Evolutionary conservation across 139 green algal genomes (phyloP).

Genomic region (Coelastrella sp.): DNA sequence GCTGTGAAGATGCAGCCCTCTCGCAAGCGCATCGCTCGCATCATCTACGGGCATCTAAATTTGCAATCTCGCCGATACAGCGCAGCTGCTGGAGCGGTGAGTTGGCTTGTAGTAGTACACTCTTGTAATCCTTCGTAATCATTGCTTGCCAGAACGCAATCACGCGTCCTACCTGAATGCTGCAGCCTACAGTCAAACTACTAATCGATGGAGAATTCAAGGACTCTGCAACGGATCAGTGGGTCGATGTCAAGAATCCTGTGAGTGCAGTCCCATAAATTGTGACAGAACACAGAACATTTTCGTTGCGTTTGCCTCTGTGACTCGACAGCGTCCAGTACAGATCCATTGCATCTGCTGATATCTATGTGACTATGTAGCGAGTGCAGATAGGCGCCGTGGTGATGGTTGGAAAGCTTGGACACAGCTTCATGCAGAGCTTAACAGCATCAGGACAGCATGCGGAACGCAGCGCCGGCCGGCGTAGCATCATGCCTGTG

Average conservation of each 20-base stretch:
- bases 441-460: no score
- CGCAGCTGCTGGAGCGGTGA: neutral
- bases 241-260: conserved; percentile 85
- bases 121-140: neutral
- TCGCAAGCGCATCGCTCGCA: neutral
- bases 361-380: no score
- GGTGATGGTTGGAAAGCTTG: no score
- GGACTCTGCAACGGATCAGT: conserved; percentile 73
- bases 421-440: no score
- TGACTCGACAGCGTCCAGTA: no score
- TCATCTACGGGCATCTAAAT: neutral
- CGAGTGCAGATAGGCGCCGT: no score
- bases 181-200: conserved; percentile 49
- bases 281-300: no score
- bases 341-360: no score
- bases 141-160: neutral
- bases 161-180: neutral
- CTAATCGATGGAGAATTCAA: conserved; percentile 84
- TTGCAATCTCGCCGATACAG: neutral
- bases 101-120: neutral
- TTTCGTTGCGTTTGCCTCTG: no score
- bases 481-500: no score
- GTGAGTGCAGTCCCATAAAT: no score
- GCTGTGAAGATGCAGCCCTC: neutral
- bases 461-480: no score